Base-by-base conservation (phyloP, 139 green algal genomes). In the Picochlorum sp. region DNA sequence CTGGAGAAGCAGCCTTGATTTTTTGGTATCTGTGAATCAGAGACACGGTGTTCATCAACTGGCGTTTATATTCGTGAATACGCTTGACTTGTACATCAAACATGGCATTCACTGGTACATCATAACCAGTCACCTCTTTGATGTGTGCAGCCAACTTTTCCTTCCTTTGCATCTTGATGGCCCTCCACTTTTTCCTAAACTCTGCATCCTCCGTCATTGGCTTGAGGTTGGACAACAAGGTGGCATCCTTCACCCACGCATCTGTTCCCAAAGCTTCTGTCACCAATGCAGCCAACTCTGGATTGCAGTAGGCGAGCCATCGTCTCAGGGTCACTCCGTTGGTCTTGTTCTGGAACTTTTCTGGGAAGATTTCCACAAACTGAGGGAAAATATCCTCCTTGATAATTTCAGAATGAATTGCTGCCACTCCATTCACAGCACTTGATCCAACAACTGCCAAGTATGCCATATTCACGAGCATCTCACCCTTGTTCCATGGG, bases 331-430 rank as follows among this genome's bases (percentile, higher is more conserved):
- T 99, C 49, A 99, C 94, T 71, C 92, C 94, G 75, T 99, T 99
- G 72, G 94, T 99, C 83, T 98, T 97, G 89, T 98, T 99, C 79
- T 97, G 92, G 84, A 98, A 98, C 82, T 95, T 95, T 45, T 83
- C 45, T 32, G 76, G 82, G 60, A 68, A 70, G 34, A 91, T 41
- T 59, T 92, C 83, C 61, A 88, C 87, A 71, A 97, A 97, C 62
- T 96, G 83, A 78, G 69, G 84, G 82, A 95, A 94, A 61, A 92
- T 80, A 57, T 88, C 81, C n/a, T 85, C 67, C 79, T 95, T 95
- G 72, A 98, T 92, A 70, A 98, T 94, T 61, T 97, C 86, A 5
- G 74, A 86, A 85, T 98, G 91, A 72, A 98, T 95, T 57, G 80
- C 85, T 2, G 91, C 91, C 47, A 98, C 92, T 15, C 94, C 94